Evolutionary conservation across 1,139 yeast species (phyloP).

Genomic region (Debaryomycetaceae sp.): DNA sequence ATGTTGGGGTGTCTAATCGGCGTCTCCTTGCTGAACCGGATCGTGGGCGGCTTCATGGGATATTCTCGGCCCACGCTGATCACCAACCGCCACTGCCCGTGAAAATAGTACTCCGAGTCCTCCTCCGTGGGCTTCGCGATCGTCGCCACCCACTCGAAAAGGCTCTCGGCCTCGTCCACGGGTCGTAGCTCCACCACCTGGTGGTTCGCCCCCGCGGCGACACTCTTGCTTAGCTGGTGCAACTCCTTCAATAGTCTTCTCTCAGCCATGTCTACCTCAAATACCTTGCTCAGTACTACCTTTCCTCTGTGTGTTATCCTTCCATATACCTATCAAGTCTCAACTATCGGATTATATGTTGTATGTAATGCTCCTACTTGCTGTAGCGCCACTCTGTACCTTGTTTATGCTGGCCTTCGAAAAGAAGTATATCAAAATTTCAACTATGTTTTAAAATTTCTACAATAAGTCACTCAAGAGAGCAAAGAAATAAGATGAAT

Average conservation of each 20-base stretch:
- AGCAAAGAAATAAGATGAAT: neutral
- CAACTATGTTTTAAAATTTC: neutral
- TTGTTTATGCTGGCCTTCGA: no score
- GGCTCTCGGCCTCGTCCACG: conserved; percentile 30
- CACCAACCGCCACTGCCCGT: conserved; percentile 56
- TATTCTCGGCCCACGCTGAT: conserved; percentile 53
- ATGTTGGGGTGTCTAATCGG: conserved; percentile 77
- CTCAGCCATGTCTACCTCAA: conserved; percentile 21
- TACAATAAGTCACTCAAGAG: neutral
- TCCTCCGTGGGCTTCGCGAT: conserved; percentile 50
- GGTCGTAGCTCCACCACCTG: conserved; percentile 47
- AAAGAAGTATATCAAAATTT: no score
- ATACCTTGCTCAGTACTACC: conserved; percentile 5
- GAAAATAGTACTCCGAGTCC: conserved; percentile 43
- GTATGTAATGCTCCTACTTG: no score
- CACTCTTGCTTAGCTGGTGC: conserved; percentile 19
- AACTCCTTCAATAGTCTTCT: conserved; percentile 28
- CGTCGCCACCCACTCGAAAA: conserved; percentile 58
- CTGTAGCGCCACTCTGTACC: no score
- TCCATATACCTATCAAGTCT: neutral
- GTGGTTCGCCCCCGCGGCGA: conserved; percentile 21
- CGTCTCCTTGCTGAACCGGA: conserved; percentile 39
- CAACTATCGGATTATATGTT: neutral
- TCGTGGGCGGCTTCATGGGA: conserved; percentile 69
- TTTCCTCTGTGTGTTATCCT: neutral